Base-by-base conservation (phyloP, 345 rosid genomes). In the Populus simonii region DNA sequence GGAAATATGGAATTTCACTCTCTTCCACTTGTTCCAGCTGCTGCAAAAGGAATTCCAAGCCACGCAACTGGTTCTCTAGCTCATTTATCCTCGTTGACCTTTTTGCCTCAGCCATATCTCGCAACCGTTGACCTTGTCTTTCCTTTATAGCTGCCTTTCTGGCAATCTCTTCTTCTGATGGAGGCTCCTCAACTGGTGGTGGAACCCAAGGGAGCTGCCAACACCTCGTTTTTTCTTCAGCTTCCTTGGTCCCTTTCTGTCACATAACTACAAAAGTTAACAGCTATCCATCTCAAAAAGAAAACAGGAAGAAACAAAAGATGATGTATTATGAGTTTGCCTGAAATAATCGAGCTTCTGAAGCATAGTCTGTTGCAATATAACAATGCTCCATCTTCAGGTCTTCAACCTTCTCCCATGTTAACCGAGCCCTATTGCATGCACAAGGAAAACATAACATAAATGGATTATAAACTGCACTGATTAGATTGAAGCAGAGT, bases 141-240 rank as follows among this genome's bases (percentile, higher is more conserved):
- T 93, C 99, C 80, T 84, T 90, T 82, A 89, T 86, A 73, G 98
- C 98, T 70, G 99, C 99, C 83, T 90, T 96, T 82, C 98, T 88
- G 3, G 99, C 99, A 71, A 93, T 78, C 90, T 96, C 98, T 90
- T 96, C 98, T 86, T 90, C 94, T 57, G 99, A 93, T 80, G 99
- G 99, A 78, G 91, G 92, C 83, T 86, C 97, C 88, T 93, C 99
- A 15, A 82, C 80, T 38, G 92, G 92, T 23, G 93, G 99, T 36
- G 98, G 94, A 79, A 90, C 88, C 98, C 98, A 93, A 53, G 94
- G 94, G 66, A 96, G 96, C 88, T 93, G 96, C 99, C 99, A 96
- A 78, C 85, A 84, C 86, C 93, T 90, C 39, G 92, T 90, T 82
- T 89, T 96, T 55, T 92, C 96, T 82, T 92, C 96, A 76, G 97